Conservation (phyloP, 768 basidiomycete genomes). For the Agrocybe praecox region DNA sequence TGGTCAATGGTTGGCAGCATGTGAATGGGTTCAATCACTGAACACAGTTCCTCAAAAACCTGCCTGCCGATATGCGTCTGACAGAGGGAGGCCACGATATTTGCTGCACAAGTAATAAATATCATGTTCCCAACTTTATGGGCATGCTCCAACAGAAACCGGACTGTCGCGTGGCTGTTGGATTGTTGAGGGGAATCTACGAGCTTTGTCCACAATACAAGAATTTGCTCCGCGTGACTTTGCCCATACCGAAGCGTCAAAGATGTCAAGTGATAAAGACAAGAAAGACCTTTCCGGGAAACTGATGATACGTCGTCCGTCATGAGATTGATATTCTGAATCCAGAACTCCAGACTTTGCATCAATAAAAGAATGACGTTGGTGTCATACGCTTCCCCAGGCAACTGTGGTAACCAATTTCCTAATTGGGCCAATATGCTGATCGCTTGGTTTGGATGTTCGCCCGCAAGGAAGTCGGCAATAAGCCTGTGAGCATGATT, state of each 20-base stretch:
- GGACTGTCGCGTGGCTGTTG: constrained; percentile 78
- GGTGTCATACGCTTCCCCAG: constrained; percentile 47
- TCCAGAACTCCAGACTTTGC: constrained; percentile 84
- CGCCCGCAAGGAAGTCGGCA: constrained; percentile 76
- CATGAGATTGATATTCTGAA: constrained; percentile 73
- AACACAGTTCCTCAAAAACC: constrained; percentile 83
- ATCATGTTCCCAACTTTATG: constrained; percentile 78
- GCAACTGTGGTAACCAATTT: constrained; percentile 69
- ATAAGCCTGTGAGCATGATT: constrained; percentile 79
- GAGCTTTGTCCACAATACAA: constrained; percentile 76
- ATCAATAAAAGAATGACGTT: constrained; percentile 61
- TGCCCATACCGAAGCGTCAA: constrained; percentile 77
- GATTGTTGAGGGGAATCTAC: constrained; percentile 70
- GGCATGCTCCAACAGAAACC: constrained; percentile 87
- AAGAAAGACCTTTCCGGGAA: constrained; percentile 60
- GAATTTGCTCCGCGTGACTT: constrained; percentile 78
- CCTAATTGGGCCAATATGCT: constrained; percentile 72
- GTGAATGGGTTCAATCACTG: constrained; percentile 79
- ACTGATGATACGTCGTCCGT: constrained; percentile 56
- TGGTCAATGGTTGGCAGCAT: constrained; percentile 83
- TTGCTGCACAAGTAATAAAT: constrained; percentile 79
- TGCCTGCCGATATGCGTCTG: constrained; percentile 72
- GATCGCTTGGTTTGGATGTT: constrained; percentile 67
- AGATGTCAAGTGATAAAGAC: constrained; percentile 82
- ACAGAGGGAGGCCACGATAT: constrained; percentile 83